A percentile compares a stretch with the other conserved stretches of the same genome.
These are phyloP conservation scores for Phaeotremella fagi DNA, from an alignment of 768 basidiomycete genomes.

Conservation along the genomic window DNA sequence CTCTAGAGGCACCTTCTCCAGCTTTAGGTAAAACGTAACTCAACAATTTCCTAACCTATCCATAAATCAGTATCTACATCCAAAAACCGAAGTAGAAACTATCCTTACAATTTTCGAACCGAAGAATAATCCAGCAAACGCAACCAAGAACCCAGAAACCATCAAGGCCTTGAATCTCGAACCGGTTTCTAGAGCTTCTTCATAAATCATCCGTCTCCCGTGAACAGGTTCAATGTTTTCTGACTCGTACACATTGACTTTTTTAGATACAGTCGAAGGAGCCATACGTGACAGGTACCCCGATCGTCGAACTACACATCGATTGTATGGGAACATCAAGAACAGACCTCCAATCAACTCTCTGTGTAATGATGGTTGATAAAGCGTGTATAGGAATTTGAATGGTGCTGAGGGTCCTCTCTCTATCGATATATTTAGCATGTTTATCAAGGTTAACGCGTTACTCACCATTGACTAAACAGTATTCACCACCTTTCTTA, in stretches of 20 bases:
- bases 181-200: slow-evolving; percentile 57
- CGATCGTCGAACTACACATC: slow-evolving; percentile 57
- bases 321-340: slow-evolving; percentile 54
- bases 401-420: background rate
- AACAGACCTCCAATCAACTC: slow-evolving; percentile 49
- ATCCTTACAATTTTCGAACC: slow-evolving; percentile 5
- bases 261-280: background rate
- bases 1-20: slow-evolving; percentile 35
- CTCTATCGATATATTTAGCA: background rate
- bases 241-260: slow-evolving; percentile 8
- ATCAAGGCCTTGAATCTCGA: slow-evolving; percentile 9
- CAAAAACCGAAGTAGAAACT: background rate
- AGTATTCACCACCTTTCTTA: slow-evolving; percentile 40
- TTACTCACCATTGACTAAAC: slow-evolving; percentile 9
- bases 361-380: slow-evolving; percentile 13
- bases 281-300: slow-evolving; percentile 54
- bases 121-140: slow-evolving; percentile 31
- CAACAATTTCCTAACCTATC: slow-evolving; percentile 7
- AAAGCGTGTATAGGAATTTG: slow-evolving; percentile 49
- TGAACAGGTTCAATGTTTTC: slow-evolving; percentile 51
- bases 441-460: too few relatives aligned
- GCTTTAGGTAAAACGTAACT: slow-evolving; percentile 11
- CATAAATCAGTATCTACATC: background rate
- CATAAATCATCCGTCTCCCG: slow-evolving; percentile 69
- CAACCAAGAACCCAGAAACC: slow-evolving; percentile 11